phyloP scores from a whole-genome alignment of 768 basidiomycete genomes.

The Suillus fuscotomentosus region DNA sequence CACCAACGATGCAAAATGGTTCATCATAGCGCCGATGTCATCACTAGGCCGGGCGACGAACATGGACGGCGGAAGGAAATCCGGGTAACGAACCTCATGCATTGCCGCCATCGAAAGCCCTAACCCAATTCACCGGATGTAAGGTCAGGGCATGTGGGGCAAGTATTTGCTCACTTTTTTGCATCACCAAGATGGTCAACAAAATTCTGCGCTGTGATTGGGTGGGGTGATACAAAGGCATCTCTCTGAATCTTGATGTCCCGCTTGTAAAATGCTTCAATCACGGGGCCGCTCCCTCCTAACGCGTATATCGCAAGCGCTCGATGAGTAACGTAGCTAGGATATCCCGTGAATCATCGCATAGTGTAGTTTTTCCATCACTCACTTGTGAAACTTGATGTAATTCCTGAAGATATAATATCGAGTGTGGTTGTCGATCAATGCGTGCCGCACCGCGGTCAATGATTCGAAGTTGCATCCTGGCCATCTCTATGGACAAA shows the following conservation, averaged over 20 bases:
- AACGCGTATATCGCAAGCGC: constrained; percentile 29
- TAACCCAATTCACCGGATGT: neutral
- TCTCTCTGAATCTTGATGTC: constrained; percentile 22
- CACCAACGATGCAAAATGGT: constrained; percentile 9
- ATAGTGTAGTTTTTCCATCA: neutral
- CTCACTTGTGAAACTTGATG: constrained; percentile 51
- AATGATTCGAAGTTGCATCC: constrained; percentile 24
- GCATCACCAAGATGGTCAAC: constrained; percentile 25
- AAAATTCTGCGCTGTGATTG: constrained; percentile 25
- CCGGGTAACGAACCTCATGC: constrained; percentile 37
- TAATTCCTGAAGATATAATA: constrained; percentile 53
- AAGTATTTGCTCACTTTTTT: constrained; percentile 19
- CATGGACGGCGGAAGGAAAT: constrained; percentile 18
- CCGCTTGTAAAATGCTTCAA: constrained; percentile 25
- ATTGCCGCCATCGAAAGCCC: constrained; percentile 25
- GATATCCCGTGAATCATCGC: neutral
- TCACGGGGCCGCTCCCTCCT: constrained; percentile 22
- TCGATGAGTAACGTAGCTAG: constrained; percentile 29
- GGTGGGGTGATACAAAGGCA: constrained; percentile 21
- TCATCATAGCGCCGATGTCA: constrained; percentile 1
- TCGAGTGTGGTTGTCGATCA: constrained; percentile 49
- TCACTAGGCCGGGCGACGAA: constrained; percentile 6
- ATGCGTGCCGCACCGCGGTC: constrained; percentile 20
- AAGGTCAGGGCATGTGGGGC: neutral
- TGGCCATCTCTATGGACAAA: constrained; percentile 26